phyloP scores from a whole-genome alignment of 495 filamentous ascomycete species.

The Hypoxylon lienhwacheense region DNA sequence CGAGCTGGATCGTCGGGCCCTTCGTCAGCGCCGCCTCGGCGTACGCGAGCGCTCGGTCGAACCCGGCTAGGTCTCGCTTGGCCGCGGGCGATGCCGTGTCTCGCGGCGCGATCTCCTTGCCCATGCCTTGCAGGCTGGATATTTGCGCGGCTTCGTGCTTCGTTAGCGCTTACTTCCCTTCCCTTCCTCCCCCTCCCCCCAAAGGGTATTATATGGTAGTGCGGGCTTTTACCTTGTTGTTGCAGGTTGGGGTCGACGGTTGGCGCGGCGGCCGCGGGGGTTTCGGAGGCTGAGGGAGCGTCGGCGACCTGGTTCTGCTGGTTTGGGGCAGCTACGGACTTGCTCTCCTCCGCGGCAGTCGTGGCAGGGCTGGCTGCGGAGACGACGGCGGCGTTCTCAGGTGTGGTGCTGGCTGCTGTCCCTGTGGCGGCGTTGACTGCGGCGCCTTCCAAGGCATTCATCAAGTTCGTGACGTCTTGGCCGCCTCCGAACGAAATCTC shows the following conservation, averaged over 20 bases:
- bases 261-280: background rate
- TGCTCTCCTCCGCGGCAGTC: conserved; percentile 8
- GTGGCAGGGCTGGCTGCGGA: conserved; percentile 11
- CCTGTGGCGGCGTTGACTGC: conserved; percentile 49
- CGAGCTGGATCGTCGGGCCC: conserved; percentile 50
- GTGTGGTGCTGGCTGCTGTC: conserved; percentile 20
- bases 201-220: no score
- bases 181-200: no score
- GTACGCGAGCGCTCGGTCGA: conserved; percentile 52
- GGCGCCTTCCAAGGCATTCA: conserved; percentile 54
- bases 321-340: conserved; percentile 14
- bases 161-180: conserved; percentile 23
- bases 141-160: conserved; percentile 43
- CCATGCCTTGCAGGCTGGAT: conserved; percentile 50
- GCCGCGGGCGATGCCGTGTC: conserved; percentile 26
- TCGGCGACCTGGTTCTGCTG: conserved; percentile 12
- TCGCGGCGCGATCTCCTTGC: conserved; percentile 53
- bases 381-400: conserved; percentile 27
- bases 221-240: conserved; percentile 43
- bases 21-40: conserved; percentile 51
- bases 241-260: conserved; percentile 41
- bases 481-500: conserved; percentile 61
- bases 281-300: conserved; percentile 16
- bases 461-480: conserved; percentile 53
- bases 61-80: conserved; percentile 51